A percentile compares a stretch with the other conserved stretches of the same genome.
These are phyloP conservation scores for Claviceps digitariae DNA, from an alignment of 2,329 filamentous ascomycete genomes.

Conservation along the genomic window DNA sequence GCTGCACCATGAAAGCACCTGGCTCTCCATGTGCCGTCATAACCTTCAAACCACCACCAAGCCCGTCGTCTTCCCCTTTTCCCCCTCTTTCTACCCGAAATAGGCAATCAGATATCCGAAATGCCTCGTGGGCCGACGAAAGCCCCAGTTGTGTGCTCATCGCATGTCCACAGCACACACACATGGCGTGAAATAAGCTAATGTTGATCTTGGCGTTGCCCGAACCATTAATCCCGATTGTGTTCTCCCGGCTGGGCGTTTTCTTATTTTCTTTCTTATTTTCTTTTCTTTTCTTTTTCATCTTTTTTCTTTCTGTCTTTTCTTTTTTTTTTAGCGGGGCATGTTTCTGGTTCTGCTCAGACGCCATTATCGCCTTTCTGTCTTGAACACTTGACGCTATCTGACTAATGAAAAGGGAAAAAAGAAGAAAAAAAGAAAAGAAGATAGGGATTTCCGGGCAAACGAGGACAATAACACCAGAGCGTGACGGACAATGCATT, in stretches of 20 bases:
- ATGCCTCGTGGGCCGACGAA: background rate
- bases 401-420: background rate
- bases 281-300: too few relatives aligned
- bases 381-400: too few relatives aligned
- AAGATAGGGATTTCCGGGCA: background rate
- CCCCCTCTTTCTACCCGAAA: background rate
- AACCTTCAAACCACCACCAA: too few relatives aligned
- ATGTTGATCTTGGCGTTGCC: background rate
- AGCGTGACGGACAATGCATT: too few relatives aligned
- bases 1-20: too few relatives aligned
- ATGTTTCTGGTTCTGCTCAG: background rate
- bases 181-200: background rate
- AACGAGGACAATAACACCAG: background rate
- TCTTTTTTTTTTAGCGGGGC: too few relatives aligned
- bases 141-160: too few relatives aligned
- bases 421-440: background rate
- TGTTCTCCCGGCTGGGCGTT: background rate
- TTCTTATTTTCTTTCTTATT: too few relatives aligned
- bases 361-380: too few relatives aligned
- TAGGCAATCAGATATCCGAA: background rate
- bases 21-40: too few relatives aligned
- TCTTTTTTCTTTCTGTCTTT: too few relatives aligned
- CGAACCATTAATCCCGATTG: background rate
- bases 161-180: background rate
- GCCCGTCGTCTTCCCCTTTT: too few relatives aligned